Evolutionary conservation across 2,329 filamentous ascomycete species (phyloP).

Genomic region (Talaromyces amestolkiae): DNA sequence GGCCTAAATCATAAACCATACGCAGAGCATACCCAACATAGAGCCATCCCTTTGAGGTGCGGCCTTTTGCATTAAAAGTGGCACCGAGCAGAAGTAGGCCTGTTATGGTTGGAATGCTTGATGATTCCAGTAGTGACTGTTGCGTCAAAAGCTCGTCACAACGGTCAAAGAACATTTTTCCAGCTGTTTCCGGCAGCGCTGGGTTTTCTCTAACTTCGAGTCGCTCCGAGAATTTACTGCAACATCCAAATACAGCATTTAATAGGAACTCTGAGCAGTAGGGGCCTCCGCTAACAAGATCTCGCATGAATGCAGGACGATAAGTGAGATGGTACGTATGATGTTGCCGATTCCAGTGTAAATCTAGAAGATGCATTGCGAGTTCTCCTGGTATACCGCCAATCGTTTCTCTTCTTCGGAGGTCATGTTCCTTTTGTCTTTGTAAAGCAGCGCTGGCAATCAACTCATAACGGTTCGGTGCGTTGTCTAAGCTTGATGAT

Average conservation of each 20-base stretch:
- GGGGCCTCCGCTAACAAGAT: slow-evolving; percentile 35
- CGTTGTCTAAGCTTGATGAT: neutral
- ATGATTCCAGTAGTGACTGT: slow-evolving; percentile 32
- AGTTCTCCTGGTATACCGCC: slow-evolving; percentile 28
- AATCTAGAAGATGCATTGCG: slow-evolving; percentile 38
- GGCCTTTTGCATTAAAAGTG: slow-evolving; percentile 27
- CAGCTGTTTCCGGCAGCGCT: slow-evolving; percentile 35
- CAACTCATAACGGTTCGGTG: slow-evolving; percentile 21
- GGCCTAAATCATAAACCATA: slow-evolving; percentile 43
- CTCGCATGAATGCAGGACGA: slow-evolving; percentile 40
- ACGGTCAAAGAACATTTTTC: slow-evolving; percentile 39
- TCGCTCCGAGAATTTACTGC: slow-evolving; percentile 41
- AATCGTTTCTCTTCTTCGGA: slow-evolving; percentile 18
- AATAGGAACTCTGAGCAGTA: slow-evolving; percentile 40
- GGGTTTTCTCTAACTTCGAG: slow-evolving; percentile 35
- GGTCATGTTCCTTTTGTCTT: slow-evolving; percentile 23
- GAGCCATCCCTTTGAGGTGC: slow-evolving; percentile 37
- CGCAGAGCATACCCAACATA: slow-evolving; percentile 42
- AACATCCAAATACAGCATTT: slow-evolving; percentile 44
- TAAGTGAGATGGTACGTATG: slow-evolving; percentile 41
- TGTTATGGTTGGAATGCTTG: slow-evolving; percentile 40
- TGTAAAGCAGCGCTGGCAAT: slow-evolving; percentile 26
- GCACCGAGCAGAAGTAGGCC: slow-evolving; percentile 33
- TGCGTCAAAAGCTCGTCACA: slow-evolving; percentile 39
- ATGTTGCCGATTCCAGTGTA: slow-evolving; percentile 44